Conservation (phyloP, 202 grass and related monocot genomes). For the Setaria viridis region DNA sequence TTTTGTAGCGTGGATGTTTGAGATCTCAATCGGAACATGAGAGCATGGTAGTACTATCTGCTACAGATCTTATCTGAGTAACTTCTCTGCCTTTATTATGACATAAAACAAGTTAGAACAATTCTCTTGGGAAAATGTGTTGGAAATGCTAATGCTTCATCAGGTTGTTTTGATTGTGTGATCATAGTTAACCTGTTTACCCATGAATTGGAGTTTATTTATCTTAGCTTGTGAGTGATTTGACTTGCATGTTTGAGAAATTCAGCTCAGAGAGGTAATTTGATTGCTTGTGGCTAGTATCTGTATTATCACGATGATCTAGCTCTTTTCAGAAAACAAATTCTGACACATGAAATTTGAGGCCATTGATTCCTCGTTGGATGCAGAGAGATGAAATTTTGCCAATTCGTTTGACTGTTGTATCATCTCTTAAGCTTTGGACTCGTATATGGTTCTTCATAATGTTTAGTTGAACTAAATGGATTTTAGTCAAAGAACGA, state of each 20-base stretch:
- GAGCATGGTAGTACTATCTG: not conserved
- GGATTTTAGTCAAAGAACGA: not conserved
- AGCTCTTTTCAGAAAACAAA: not conserved
- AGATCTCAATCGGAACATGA: conserved; percentile 39
- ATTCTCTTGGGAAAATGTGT: not conserved
- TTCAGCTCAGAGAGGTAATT: not conserved
- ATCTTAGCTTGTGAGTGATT: not conserved
- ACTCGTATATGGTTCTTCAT: not conserved
- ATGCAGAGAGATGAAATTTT: not conserved
- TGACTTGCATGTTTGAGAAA: not conserved
- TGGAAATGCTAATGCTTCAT: conserved; percentile 11
- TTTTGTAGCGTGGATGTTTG: conserved; percentile 43
- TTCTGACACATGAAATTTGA: not conserved
- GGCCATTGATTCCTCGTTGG: not conserved
- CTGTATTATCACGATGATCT: not conserved
- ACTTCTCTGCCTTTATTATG: conserved; percentile 23
- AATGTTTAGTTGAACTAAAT: too few species aligned
- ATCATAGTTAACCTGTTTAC: not conserved
- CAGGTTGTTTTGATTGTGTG: not conserved
- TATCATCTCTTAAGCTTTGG: not conserved
- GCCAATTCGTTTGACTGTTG: too few species aligned
- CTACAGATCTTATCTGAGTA: conserved; percentile 40
- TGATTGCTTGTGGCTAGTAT: not conserved
- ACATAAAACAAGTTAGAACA: not conserved
- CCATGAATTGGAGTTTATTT: not conserved